Evolutionary conservation across 1,284 basidiomycete species (phyloP).

Genomic region (Ustilago loliicola): DNA sequence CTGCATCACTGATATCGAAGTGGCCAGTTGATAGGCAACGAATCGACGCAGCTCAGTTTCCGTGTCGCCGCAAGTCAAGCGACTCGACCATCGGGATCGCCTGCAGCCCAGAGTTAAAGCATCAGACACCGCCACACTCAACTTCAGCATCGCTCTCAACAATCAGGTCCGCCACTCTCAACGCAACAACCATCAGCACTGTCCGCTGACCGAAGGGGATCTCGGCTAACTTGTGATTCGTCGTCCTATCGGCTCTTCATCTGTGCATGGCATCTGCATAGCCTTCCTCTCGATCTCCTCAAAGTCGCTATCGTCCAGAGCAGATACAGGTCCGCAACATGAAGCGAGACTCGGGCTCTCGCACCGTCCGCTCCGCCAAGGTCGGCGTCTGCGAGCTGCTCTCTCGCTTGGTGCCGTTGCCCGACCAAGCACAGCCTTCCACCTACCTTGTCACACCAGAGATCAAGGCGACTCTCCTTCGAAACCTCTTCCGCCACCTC

Average conservation of each 20-base stretch:
- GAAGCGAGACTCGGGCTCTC: slow-evolving; percentile 26
- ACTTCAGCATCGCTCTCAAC: neutral
- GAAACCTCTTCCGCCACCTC: slow-evolving; percentile 39
- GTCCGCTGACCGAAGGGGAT: too few relatives aligned
- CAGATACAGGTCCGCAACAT: slow-evolving; percentile 10
- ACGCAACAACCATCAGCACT: too few relatives aligned
- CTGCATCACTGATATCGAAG: too few relatives aligned
- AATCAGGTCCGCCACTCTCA: too few relatives aligned
- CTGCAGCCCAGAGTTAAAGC: neutral
- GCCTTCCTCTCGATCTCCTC: neutral
- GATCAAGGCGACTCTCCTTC: slow-evolving; percentile 24
- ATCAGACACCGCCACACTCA: neutral
- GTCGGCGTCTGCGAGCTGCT: slow-evolving; percentile 42
- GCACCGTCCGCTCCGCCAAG: slow-evolving; percentile 26
- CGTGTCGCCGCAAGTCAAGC: neutral
- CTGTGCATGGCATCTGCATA: neutral
- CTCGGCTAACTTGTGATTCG: too few relatives aligned
- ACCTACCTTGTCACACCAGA: slow-evolving; percentile 39
- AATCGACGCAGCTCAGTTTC: neutral
- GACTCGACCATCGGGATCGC: neutral
- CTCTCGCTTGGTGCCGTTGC: slow-evolving; percentile 39
- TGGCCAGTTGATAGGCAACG: too few relatives aligned
- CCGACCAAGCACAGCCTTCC: slow-evolving; percentile 25
- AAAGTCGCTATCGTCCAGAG: neutral
- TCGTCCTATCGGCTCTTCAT: neutral